These are phyloP conservation scores for Porodaedalea pini DNA, from an alignment of 1,284 basidiomycete genomes.

Conservation along the genomic window DNA sequence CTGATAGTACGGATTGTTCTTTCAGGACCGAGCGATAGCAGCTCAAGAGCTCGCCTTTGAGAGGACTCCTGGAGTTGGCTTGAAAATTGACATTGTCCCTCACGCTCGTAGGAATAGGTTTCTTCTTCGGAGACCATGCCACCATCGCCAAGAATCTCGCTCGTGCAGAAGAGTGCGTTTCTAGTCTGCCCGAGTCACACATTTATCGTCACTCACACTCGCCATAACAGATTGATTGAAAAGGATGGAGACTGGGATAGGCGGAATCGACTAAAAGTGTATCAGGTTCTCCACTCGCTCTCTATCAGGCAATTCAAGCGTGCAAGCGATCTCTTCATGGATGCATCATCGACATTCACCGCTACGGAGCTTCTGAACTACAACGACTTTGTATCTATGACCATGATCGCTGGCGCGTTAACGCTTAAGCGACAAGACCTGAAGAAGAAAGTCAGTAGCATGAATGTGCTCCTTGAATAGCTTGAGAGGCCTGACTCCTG, in stretches of 20 bases:
- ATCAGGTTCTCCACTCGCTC: conserved; percentile 82
- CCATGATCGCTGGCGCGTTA: conserved; percentile 79
- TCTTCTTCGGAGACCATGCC: conserved; percentile 85
- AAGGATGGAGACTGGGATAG: conserved; percentile 98
- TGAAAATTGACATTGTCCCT: conserved; percentile 91
- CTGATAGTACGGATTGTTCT: background rate
- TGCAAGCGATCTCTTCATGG: conserved; percentile 73
- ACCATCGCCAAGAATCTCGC: conserved; percentile 74
- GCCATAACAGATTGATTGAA: conserved; percentile 71
- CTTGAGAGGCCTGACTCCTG: background rate
- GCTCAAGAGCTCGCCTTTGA: conserved; percentile 85
- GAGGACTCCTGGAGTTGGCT: conserved; percentile 92
- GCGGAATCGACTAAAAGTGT: conserved; percentile 94
- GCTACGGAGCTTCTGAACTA: conserved; percentile 88
- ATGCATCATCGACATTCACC: conserved; percentile 92
- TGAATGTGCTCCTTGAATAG: background rate
- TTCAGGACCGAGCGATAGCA: conserved; percentile 69
- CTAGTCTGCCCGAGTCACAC: background rate
- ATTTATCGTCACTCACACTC: background rate
- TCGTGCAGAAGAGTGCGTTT: conserved; percentile 76
- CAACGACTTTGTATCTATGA: conserved; percentile 87
- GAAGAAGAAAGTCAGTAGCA: conserved; percentile 76
- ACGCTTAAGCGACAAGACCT: conserved; percentile 82
- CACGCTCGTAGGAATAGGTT: conserved; percentile 84
- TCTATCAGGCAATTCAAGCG: conserved; percentile 83